phyloP scores from a whole-genome alignment of 208 protist genomes.

The Leptomonas pyrrhocoris region DNA sequence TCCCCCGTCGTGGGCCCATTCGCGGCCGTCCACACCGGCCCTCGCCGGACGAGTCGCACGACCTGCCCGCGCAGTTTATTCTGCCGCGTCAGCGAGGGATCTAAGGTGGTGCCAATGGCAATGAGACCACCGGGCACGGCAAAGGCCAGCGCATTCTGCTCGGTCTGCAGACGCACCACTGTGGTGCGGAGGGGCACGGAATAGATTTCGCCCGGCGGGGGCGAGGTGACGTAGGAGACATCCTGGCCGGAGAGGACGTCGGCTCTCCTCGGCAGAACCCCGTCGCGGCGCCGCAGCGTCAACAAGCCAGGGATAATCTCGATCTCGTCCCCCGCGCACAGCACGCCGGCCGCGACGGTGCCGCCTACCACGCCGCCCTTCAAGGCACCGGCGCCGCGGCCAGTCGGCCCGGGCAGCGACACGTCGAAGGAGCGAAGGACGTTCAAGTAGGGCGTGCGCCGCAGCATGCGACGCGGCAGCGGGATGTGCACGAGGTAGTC shows the following conservation, averaged over 20 bases:
- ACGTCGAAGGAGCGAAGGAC: slow-evolving; percentile 99
- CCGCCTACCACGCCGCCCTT: slow-evolving; percentile 99
- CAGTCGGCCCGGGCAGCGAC: slow-evolving; percentile 95
- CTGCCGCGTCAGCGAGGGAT: slow-evolving; percentile 98
- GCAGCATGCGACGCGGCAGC: slow-evolving; percentile 97
- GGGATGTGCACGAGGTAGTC: slow-evolving; percentile 98
- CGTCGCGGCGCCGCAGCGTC: slow-evolving; percentile 67
- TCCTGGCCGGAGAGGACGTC: slow-evolving; percentile 25
- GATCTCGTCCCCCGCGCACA: slow-evolving; percentile 97
- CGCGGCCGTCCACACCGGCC: slow-evolving; percentile 10
- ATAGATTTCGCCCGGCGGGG: slow-evolving; percentile 74
- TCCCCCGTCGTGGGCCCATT: background rate
- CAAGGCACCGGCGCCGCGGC: slow-evolving; percentile 93
- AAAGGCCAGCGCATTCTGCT: slow-evolving; percentile 98
- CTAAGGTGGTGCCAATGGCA: slow-evolving; percentile 99
- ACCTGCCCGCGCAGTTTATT: slow-evolving; percentile 98
- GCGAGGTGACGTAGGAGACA: slow-evolving; percentile 17
- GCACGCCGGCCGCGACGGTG: slow-evolving; percentile 97
- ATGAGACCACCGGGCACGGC: slow-evolving; percentile 99
- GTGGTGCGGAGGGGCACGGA: slow-evolving; percentile 95
- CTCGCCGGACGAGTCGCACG: slow-evolving; percentile 27
- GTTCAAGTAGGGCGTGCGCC: slow-evolving; percentile 91
- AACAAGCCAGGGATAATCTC: slow-evolving; percentile 98
- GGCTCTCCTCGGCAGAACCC: slow-evolving; percentile 18
- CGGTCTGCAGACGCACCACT: slow-evolving; percentile 95